Evolutionary conservation across 78 protist species (phyloP).

Genomic region (Planoprotostelium fungivorum): DNA sequence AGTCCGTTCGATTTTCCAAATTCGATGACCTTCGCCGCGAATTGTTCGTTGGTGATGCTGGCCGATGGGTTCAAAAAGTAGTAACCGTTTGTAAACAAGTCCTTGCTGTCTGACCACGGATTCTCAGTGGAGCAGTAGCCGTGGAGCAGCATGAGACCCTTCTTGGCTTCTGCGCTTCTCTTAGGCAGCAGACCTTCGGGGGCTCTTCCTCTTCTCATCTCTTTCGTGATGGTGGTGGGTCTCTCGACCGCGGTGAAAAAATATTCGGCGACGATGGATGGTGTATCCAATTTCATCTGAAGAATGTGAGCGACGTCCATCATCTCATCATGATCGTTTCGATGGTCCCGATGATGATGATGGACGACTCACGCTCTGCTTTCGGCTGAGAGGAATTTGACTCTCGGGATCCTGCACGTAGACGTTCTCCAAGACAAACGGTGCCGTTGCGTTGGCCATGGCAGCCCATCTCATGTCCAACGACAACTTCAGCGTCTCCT

Average conservation of each 20-base stretch:
- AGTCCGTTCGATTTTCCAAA: constrained; percentile 5
- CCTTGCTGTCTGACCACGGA: constrained; percentile 11
- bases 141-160: constrained; percentile 50
- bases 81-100: constrained; percentile 23
- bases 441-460: constrained; percentile 37
- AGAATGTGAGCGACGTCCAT: background rate
- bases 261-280: background rate
- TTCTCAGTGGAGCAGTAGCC: constrained; percentile 50
- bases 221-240: constrained; percentile 45
- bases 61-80: constrained; percentile 21
- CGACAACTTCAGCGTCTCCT: background rate
- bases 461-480: constrained; percentile 36
- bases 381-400: constrained; percentile 29
- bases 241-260: background rate
- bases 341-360: constrained; percentile 15
- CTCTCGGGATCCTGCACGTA: constrained; percentile 24
- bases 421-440: constrained; percentile 50
- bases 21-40: constrained; percentile 33
- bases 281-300: background rate
- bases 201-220: constrained; percentile 59
- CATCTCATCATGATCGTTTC: no score
- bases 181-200: constrained; percentile 32
- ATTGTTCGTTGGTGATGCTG: constrained; percentile 40
- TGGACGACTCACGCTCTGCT: no score
- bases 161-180: constrained; percentile 13